Percentiles rank a stretch among this genome's conserved stretches.
Conservation (phyloP, 2,329 filamentous ascomycete genomes). For the Sporothrix pallida region DNA sequence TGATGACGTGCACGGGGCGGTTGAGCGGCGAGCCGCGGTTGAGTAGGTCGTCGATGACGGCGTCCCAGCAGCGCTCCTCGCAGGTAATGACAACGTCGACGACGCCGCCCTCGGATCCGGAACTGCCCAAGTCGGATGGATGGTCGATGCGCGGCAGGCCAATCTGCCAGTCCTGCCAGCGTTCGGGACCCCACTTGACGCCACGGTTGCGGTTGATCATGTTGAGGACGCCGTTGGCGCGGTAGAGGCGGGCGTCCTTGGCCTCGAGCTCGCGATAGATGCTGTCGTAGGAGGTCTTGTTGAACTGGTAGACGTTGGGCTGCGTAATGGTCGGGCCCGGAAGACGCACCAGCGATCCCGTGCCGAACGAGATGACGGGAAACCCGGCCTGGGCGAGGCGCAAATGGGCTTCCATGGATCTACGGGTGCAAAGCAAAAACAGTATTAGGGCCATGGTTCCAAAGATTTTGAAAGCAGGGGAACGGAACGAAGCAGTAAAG, state of each 20-base stretch:
- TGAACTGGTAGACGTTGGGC: constrained; percentile 98
- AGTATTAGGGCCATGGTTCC: neutral
- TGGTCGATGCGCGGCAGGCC: constrained; percentile 83
- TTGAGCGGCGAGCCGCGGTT: constrained; percentile 86
- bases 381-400: constrained; percentile 84
- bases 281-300: constrained; percentile 90
- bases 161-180: constrained; percentile 96
- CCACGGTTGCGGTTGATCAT: constrained; percentile 92
- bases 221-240: constrained; percentile 88
- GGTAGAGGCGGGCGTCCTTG: constrained; percentile 88
- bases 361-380: constrained; percentile 98
- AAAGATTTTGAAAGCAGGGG: neutral
- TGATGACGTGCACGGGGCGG: constrained; percentile 94
- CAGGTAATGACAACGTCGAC: constrained; percentile 97
- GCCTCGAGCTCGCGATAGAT: constrained; percentile 90
- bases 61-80: constrained; percentile 97
- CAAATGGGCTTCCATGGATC: constrained; percentile 99
- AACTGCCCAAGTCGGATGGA: constrained; percentile 73
- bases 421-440: constrained; percentile 43
- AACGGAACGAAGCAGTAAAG: neutral
- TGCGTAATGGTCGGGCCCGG: constrained; percentile 90
- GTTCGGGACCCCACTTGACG: constrained; percentile 94
- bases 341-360: constrained; percentile 89
- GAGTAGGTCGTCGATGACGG: constrained; percentile 91
- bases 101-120: constrained; percentile 84